These are phyloP conservation scores for Mucor velutinosus DNA, from an alignment of 371 early-diverging fungal genomes.

Conservation along the genomic window DNA sequence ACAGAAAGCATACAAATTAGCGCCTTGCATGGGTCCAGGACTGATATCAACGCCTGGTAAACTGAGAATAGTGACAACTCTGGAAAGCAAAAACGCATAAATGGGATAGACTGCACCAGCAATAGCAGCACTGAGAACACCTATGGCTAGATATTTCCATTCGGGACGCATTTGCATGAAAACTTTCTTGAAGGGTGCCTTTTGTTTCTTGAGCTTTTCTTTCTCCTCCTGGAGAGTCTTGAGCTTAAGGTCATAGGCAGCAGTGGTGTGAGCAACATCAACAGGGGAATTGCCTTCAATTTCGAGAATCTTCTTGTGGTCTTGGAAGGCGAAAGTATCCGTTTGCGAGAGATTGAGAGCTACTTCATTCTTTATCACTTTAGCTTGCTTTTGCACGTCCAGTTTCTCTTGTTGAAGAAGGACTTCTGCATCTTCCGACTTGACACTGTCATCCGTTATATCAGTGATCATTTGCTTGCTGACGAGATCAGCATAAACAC, in stretches of 20 bases:
- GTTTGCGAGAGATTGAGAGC: not conserved
- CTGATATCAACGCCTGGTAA: conserved; percentile 26
- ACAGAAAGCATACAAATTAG: conserved; percentile 72
- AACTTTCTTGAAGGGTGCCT: conserved; percentile 45
- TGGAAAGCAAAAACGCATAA: conserved; percentile 9
- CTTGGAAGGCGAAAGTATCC: not conserved
- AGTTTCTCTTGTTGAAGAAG: conserved; percentile 5
- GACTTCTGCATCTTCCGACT: not conserved
- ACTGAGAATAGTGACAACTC: conserved; percentile 6
- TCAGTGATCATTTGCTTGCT: conserved; percentile 37
- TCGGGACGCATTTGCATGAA: conserved; percentile 35
- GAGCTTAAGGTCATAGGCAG: conserved; percentile 38
- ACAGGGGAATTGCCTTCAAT: not conserved
- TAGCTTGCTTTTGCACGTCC: conserved; percentile 17
- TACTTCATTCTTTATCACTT: not conserved
- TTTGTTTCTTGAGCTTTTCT: conserved; percentile 39
- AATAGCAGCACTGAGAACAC: conserved; percentile 43
- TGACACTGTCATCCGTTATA: not conserved
- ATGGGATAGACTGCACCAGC: conserved; percentile 52
- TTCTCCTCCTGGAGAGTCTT: conserved; percentile 40
- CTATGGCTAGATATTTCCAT: conserved; percentile 36
- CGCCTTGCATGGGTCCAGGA: conserved; percentile 43
- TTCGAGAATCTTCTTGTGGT: not conserved
- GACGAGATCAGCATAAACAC: conserved; percentile 53
- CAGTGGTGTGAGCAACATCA: conserved; percentile 6